Base-by-base conservation (phyloP, 306 rosid species). In the Vicia faba region DNA sequence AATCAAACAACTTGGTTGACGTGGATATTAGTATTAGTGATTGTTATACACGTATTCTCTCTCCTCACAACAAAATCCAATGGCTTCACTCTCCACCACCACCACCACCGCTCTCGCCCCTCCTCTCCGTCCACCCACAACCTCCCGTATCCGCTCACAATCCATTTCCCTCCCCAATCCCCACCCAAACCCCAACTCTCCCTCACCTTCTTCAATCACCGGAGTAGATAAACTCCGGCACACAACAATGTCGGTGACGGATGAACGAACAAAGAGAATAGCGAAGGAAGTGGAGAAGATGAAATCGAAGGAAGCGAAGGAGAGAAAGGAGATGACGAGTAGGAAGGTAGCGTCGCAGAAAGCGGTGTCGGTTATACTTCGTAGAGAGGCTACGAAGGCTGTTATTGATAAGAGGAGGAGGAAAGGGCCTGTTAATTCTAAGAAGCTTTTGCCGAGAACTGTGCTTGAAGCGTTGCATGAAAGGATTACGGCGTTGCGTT, bases 401-500 rank as follows among this genome's bases (percentile, higher is more conserved):
- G 7, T 85, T 20, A 92, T 89, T 16, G 98, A 92, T 72, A 84
- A 78, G 82, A 84, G 86, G 69, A 87, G 83, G 64, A 89, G 83
- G 81, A 79, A 81, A 73, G 93, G 98, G 7, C 82, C 88, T 36
- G 84, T 20, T 25, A 85, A 84, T n/a, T 82, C 98, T 46, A 92
- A 86, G 82, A 92, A 83, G 69, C 85, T 89, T 66, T 89, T 89
- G 18, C 98, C 98, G 2, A 71, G 87, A 55, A 92, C 96, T 38
- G 85, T 92, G 0, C 93, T 92, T 7, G 96, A 92, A 82, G 91
- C 98, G 2, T 88, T 89, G 18, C 83, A 92, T 39, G 98, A 92
- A 73, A 80, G 98, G 66, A 73, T 87, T 60, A 64, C 85, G 0
- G 93, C 96, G 59, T 68, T 85, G 64, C 87, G 98, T 4, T 89